Evolutionary conservation across 352 stramenopile genomes (phyloP).

Genomic region (Pythium sp.): DNA sequence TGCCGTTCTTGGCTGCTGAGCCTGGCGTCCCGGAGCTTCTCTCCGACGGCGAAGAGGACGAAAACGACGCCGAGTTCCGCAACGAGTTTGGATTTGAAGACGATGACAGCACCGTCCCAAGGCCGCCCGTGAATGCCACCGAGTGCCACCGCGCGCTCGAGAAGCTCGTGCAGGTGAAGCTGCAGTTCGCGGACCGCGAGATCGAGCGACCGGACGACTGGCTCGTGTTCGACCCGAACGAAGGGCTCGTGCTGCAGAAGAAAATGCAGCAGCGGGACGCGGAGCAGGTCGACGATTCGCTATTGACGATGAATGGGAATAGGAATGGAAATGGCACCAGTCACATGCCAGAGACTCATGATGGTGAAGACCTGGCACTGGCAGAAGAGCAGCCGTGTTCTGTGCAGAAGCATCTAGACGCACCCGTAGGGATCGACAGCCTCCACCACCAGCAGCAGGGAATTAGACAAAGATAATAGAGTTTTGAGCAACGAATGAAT

Average conservation of each 20-base stretch:
- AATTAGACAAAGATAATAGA: slow-evolving; percentile 14
- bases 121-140: slow-evolving; percentile 26
- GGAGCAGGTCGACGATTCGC: slow-evolving; percentile 1
- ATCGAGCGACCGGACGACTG: slow-evolving; percentile 64
- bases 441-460: not conserved
- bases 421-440: not conserved
- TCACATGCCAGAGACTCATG: not conserved
- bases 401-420: slow-evolving; percentile 3
- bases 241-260: slow-evolving; percentile 63
- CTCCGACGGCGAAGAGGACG: slow-evolving; percentile 38
- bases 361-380: not conserved
- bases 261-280: slow-evolving; percentile 15
- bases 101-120: slow-evolving; percentile 18
- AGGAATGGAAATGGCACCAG: not conserved
- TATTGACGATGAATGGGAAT: not conserved
- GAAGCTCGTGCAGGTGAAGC: slow-evolving; percentile 64
- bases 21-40: slow-evolving; percentile 59
- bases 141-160: slow-evolving; percentile 42
- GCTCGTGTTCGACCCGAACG: slow-evolving; percentile 72
- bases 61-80: slow-evolving; percentile 14
- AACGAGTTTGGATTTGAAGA: slow-evolving; percentile 22
- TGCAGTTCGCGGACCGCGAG: slow-evolving; percentile 43
- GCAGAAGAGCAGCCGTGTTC: not conserved
- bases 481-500: slow-evolving; percentile 10
- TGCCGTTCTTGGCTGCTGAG: slow-evolving; percentile 55